Evolutionary conservation across 2,329 filamentous ascomycete species (phyloP), one percentile per base, ranked within the genome.

Genomic region (Aspergillus flavus): DNA sequence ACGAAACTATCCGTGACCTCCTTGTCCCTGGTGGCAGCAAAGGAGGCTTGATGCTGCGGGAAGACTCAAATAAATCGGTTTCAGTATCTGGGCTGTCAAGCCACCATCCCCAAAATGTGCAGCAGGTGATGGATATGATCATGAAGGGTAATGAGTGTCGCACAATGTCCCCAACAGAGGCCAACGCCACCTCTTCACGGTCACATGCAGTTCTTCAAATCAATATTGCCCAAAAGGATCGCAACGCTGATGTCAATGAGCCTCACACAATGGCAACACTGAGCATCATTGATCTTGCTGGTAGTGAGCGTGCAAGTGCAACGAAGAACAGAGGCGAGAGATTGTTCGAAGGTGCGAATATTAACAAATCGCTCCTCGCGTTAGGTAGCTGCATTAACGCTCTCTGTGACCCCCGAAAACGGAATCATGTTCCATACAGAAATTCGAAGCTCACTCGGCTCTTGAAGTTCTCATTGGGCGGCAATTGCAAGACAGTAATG

Each of bases 71-170:
- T 73, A 92, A 97, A 76, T 88, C 92, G 12, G 95, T 99, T 9
- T 95, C 92, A 0, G 95, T 99, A 1, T 86, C 92, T 5, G 95
- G 94, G 0, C 84, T 99, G 52, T 95, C 93, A 3, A 97, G 93
- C 72, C 93, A 97, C 75, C 91, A 91, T 68, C 95, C 95, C 2
- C 90, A 90, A 70, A 92, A 94, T 74, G 95, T 98, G 16, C 88
- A 96, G 74, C 90, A 99, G 79, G 95, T 99, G 72, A 99, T 99
- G 95, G 94, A 99, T 73, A 97, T 99, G 87, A 97, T 99, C 74
- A 91, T 99, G 61, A 88, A 89, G 75, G 95, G 95, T 67, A 99
- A 99, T 78, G 92, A 96, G 71, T 93, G 91, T 78, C 90, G 95
- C 52, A 99, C 95, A 4, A 95, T 98, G 77, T 98, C 95, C 0